Evolutionary conservation across 352 stramenopile genomes (phyloP), one percentile per base, ranked within the genome.

Genomic region (Globisporangium echinulatum): DNA sequence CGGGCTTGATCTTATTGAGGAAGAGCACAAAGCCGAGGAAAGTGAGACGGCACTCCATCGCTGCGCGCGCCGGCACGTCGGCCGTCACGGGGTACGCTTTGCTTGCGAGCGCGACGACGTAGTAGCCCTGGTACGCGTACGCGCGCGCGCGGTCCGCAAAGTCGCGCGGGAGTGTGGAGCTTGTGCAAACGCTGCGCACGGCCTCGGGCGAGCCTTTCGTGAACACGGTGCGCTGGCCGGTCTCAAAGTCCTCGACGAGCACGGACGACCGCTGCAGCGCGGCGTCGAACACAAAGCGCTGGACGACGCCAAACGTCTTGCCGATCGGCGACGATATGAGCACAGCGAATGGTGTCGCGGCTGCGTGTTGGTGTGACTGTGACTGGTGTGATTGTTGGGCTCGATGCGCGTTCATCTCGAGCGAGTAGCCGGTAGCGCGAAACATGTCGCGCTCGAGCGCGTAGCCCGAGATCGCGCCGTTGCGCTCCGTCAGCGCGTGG

Each of bases 21-120:
- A 97, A 98, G 7, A 96, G 73, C 19, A 96, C 66, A 43, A 97
- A 88, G 33, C 92, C 90, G 15, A 88, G 11, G 64, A 97, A 96
- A 25, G 61, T 68, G 4, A 96, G 60, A 7, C 79, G 75, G 7
- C 61, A 78, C 54, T 97, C 91, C 60, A 97, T 78, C 2, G 83
- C 67, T 49, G 91, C 86, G 36, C 90, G 87, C 42, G 70, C 56
- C 0, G 76, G 67, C 10, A 82, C 65, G 47, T 86, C 70, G 0
- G 72, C 63, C 1, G 69, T 77, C 19, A 87, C 74, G 2, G 77
- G 62, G 48, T 85, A 85, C 7, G 64, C 77, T 60, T 88, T 90
- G 49, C 66, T 77, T 1, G 74, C 77, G 5, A 97, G 14, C 14
- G 74, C 81, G 48, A 85, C 71, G 7, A 92, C 74, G 65, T 97